Percentiles rank a stretch among this genome's conserved stretches.
These are phyloP conservation scores for Paramecium octaurelia DNA, from an alignment of 73 alveolate genomes.

Conservation along the genomic window DNA sequence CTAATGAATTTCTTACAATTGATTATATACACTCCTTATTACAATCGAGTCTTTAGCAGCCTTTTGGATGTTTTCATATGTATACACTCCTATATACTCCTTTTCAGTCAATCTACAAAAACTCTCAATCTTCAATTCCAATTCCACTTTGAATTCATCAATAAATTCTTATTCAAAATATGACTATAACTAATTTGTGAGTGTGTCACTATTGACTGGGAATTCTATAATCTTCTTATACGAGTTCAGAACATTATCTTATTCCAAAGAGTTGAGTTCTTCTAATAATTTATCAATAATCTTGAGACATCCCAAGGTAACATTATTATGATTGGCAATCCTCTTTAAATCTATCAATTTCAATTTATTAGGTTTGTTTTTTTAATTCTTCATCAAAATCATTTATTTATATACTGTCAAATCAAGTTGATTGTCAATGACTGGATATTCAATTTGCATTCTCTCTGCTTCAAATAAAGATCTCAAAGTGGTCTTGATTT, in stretches of 20 bases:
- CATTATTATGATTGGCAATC: background rate
- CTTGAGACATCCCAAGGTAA: background rate
- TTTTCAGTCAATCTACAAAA: background rate
- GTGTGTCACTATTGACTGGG: background rate
- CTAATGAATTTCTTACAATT: background rate
- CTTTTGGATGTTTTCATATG: background rate
- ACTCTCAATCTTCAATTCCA: background rate
- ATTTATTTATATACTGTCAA: background rate
- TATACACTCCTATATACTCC: background rate
- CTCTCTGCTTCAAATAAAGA: background rate
- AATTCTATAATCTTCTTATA: background rate
- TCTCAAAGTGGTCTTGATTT: background rate
- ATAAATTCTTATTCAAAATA: background rate
- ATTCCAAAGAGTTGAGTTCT: background rate
- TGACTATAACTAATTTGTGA: background rate
- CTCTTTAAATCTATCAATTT: background rate
- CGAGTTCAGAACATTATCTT: background rate
- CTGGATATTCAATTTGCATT: conserved; percentile 2
- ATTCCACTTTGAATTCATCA: background rate
- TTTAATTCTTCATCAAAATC: background rate
- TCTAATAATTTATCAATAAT: background rate
- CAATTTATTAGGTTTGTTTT: background rate
- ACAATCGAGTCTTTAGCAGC: background rate
- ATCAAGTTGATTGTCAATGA: background rate
- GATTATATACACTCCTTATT: background rate